Base-by-base conservation (phyloP, 140 eudicot species). In the Ambrosia hybrid region DNA sequence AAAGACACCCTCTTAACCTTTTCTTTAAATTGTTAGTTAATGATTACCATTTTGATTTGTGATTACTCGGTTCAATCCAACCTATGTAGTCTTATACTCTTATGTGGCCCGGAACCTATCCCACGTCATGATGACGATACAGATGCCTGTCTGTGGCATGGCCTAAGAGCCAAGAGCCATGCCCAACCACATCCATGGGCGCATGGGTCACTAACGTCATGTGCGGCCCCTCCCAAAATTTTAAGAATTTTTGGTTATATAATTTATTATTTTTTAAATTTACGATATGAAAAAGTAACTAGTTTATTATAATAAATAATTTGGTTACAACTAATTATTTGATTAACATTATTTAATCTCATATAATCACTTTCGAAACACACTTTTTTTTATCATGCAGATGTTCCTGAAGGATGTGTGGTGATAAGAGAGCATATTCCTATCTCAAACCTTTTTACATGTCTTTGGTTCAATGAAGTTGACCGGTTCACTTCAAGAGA, bases 381-480 rank as follows among this genome's bases (percentile, higher is more conserved):
- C 41, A 9, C 6, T 6, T 21, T 58, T 9, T 15, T 21, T 21
- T 21, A 21, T 30, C 8, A 61, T 77, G 70, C 87, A 91, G 96
- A 91, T 88, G 97, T 91, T 79, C 96, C 96, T 38, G 97, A 91
- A 86, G 96, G 96, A 53, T 91, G 97, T 66, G 96, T 86, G 8
- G 77, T 91, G 68, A 75, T 91, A 67, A 83, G 83, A 77, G 97
- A 88, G 84, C 97, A 88, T 77, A 82, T 83, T 70, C 92, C 95
- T 2, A 85, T 91, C 67, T 67, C 97, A 45, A 85, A 88, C 73
- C 96, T 88, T 36, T 91, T 88, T 57, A 75, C 92, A 13, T 91
- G 96, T 81, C 81, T 91, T 75, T 93, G 99, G 97, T 93, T 87
- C 84, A 86, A 93, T 74, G 99, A 93, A 86, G 99, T 90, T 60